These are phyloP conservation scores for Polymyxa betae DNA, from an alignment of 208 protist species.

Conservation along the genomic window DNA sequence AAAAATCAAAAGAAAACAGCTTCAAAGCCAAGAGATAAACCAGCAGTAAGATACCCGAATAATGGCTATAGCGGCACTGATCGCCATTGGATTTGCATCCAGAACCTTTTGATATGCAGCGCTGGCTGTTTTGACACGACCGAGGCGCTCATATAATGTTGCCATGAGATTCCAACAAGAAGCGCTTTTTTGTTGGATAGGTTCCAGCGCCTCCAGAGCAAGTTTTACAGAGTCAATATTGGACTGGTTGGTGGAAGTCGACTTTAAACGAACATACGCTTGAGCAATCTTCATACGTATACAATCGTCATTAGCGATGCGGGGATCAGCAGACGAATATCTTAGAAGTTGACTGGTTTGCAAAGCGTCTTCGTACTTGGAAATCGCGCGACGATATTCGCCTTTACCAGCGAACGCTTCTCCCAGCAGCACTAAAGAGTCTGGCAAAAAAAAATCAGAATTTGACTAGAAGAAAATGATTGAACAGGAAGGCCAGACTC, in stretches of 20 bases:
- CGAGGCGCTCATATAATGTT: background rate
- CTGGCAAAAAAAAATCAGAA: constrained; percentile 18
- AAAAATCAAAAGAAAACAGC: too few species aligned
- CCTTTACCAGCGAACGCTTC: background rate
- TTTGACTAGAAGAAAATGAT: too few species aligned
- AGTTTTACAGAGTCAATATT: background rate
- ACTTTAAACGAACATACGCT: background rate
- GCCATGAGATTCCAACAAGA: background rate
- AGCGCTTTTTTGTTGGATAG: background rate
- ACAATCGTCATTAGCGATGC: background rate
- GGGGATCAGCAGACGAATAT: background rate
- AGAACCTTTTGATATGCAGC: background rate
- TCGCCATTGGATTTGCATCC: constrained; percentile 12
- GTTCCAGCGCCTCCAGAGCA: background rate
- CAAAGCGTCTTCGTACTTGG: background rate
- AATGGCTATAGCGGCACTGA: background rate
- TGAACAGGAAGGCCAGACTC: too few species aligned
- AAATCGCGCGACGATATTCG: background rate
- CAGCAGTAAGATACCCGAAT: too few species aligned
- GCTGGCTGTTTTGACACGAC: background rate
- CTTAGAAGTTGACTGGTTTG: background rate
- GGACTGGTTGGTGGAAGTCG: too few species aligned
- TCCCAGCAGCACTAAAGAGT: background rate
- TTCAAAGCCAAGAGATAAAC: too few species aligned
- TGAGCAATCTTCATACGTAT: constrained; percentile 21